Evolutionary conservation across 345 rosid species (phyloP).

Genomic region (Combretum micranthum): DNA sequence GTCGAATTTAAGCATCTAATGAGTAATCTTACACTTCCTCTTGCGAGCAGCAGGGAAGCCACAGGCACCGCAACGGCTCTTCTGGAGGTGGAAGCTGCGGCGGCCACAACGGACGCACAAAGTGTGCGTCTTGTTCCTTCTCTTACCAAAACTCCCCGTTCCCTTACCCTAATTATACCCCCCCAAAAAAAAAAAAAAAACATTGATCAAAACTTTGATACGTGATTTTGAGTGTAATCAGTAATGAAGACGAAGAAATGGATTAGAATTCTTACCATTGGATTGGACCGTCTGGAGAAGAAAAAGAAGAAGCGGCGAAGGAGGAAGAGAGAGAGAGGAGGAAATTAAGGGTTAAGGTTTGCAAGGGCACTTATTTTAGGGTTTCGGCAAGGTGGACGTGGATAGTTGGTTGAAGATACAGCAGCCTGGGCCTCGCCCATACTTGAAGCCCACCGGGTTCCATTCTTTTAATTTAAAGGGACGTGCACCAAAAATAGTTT

Average conservation of each 20-base stretch:
- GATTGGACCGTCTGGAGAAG: not conserved
- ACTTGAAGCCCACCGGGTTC: too few relatives aligned
- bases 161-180: conserved; percentile 68
- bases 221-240: too few relatives aligned
- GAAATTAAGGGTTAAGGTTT: too few relatives aligned
- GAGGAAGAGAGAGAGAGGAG: not conserved
- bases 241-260: too few relatives aligned
- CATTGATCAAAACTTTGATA: not conserved
- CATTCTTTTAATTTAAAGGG: too few relatives aligned
- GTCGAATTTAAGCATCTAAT: not conserved
- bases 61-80: conserved; percentile 93
- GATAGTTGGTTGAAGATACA: too few relatives aligned
- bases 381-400: too few relatives aligned
- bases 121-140: conserved; percentile 99
- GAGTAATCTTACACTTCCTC: conserved; percentile 60
- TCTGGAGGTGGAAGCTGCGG: conserved; percentile 97
- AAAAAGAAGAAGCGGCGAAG: not conserved
- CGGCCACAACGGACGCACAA: conserved; percentile 97
- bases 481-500: too few relatives aligned
- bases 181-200: not conserved
- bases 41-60: conserved; percentile 98
- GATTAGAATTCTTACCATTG: conserved; percentile 12
- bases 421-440: too few relatives aligned
- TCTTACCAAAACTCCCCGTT: conserved; percentile 96
- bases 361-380: too few relatives aligned